Conservation (phyloP, 371 early-diverging fungal species). For the Choanephora cucurbitarum region DNA sequence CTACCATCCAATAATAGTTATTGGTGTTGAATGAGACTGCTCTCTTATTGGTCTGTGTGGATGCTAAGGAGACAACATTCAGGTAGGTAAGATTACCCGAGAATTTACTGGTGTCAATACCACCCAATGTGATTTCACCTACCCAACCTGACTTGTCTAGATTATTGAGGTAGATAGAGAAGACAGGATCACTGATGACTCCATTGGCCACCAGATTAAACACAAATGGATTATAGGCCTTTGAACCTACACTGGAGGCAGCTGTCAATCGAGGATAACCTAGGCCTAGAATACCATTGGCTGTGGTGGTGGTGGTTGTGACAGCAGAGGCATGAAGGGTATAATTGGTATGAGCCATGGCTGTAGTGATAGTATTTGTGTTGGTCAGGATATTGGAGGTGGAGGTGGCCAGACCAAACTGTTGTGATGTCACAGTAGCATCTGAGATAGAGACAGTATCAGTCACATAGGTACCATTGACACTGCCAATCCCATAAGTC, state of each 20-base stretch:
- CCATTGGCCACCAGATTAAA: constrained; percentile 41
- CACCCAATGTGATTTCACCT: constrained; percentile 66
- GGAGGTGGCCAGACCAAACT: constrained; percentile 42
- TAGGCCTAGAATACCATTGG: constrained; percentile 50
- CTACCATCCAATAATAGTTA: constrained; percentile 53
- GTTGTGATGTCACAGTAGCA: constrained; percentile 33
- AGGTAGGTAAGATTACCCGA: constrained; percentile 54
- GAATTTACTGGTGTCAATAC: constrained; percentile 54
- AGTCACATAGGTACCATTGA: constrained; percentile 43
- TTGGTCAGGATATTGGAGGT: constrained; percentile 38
- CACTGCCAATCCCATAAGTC: constrained; percentile 44
- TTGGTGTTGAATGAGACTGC: constrained; percentile 1
- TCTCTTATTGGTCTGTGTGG: constrained; percentile 11
- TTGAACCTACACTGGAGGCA: constrained; percentile 22
- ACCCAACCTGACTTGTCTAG: constrained; percentile 30
- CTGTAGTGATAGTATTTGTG: constrained; percentile 24
- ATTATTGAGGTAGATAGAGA: constrained; percentile 44
- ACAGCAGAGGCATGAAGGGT: no score
- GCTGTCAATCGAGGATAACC: constrained; percentile 46
- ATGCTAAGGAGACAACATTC: constrained; percentile 29
- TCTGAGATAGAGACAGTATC: constrained; percentile 44
- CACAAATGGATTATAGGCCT: constrained; percentile 41
- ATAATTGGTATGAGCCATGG: constrained; percentile 8
- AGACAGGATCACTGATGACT: constrained; percentile 35
- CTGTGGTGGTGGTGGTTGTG: constrained; percentile 5